Conservation (phyloP, 257 asterid species). For the Solanum infundibuliforme region DNA sequence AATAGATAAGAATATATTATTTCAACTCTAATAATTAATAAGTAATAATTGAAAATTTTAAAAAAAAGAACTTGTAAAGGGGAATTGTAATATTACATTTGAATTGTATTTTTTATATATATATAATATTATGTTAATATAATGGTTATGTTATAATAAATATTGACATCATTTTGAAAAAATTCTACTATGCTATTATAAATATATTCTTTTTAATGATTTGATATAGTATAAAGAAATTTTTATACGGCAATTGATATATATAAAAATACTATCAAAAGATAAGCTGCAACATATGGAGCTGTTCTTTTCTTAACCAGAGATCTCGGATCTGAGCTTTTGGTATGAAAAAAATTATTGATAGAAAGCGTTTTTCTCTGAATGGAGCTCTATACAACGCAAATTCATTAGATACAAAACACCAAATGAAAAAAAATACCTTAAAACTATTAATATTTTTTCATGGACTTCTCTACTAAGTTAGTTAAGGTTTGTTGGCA, state of each 20-base stretch:
- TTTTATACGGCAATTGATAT: too few species aligned
- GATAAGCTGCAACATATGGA: too few species aligned
- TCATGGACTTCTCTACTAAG: not conserved
- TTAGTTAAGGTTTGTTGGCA: not conserved
- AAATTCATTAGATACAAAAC: too few species aligned
- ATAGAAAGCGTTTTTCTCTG: too few species aligned
- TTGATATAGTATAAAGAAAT: too few species aligned
- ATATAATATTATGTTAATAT: not conserved
- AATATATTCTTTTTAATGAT: too few species aligned
- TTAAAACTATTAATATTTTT: too few species aligned
- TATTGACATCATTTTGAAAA: not conserved
- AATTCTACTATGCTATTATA: not conserved
- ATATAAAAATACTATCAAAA: too few species aligned
- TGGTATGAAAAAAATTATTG: too few species aligned
- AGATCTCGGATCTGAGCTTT: fast-evolving
- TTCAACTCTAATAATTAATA: not conserved
- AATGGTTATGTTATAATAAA: not conserved
- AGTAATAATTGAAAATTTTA: not conserved
- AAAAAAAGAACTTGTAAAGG: not conserved
- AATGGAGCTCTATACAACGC: too few species aligned
- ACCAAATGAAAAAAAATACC: too few species aligned
- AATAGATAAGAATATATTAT: not conserved
- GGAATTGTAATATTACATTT: not conserved
- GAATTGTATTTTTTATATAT: not conserved
- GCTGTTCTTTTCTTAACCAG: too few species aligned